Conservation (phyloP, 2,329 filamentous ascomycete genomes). For the Ambrosiella cleistominuta region DNA sequence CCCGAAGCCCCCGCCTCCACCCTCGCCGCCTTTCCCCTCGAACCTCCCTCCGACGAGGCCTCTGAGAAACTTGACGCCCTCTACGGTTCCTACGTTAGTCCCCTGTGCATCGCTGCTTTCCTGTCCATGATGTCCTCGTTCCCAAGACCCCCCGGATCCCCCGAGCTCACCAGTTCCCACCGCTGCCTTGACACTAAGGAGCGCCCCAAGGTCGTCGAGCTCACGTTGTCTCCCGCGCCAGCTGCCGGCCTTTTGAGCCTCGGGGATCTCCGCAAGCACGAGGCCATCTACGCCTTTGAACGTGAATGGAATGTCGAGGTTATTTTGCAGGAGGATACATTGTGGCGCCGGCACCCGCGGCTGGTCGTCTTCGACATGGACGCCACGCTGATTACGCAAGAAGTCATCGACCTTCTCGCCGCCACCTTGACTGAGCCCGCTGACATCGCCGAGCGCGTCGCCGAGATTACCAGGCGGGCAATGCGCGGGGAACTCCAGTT, state of each 20-base stretch:
- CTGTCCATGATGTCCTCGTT: constrained; percentile 48
- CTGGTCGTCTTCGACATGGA: constrained; percentile 98
- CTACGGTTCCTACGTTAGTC: constrained; percentile 48
- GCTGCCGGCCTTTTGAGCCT: constrained; percentile 46
- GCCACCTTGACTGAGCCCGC: constrained; percentile 50
- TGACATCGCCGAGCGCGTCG: constrained; percentile 65
- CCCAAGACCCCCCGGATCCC: constrained; percentile 33
- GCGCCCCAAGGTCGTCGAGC: constrained; percentile 47
- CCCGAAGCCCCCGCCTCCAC: constrained; percentile 36
- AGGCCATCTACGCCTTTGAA: constrained; percentile 70
- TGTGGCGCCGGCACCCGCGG: constrained; percentile 64
- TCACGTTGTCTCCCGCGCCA: constrained; percentile 43
- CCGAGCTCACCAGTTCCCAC: constrained; percentile 41
- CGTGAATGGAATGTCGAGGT: constrained; percentile 80
- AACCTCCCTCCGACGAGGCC: constrained; percentile 37
- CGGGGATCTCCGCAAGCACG: constrained; percentile 57
- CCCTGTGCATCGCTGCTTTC: constrained; percentile 47
- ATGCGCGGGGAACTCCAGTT: constrained; percentile 97
- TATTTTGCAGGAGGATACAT: constrained; percentile 52
- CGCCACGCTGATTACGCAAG: constrained; percentile 88
- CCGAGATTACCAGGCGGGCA: constrained; percentile 75
- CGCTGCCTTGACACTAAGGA: constrained; percentile 44
- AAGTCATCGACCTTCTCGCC: constrained; percentile 92
- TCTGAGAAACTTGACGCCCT: constrained; percentile 43
- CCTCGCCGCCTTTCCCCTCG: constrained; percentile 40